Evolutionary conservation across 2,329 filamentous ascomycete species (phyloP).

Genomic region (Cadophora malorum): DNA sequence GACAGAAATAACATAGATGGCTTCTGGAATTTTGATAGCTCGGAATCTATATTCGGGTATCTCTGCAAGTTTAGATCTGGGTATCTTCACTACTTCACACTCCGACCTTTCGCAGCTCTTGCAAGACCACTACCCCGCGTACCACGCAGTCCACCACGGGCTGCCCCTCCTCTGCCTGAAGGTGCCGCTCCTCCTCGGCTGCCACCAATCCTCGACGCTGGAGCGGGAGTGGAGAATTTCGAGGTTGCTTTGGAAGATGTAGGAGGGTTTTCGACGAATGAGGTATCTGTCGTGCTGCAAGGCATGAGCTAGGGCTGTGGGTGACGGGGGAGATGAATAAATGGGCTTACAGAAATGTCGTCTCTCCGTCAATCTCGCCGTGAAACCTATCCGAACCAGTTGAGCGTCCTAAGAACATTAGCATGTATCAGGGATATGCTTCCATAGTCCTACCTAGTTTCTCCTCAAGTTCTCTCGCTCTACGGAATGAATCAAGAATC

Average conservation of each 20-base stretch:
- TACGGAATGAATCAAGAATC: slow-evolving; percentile 80
- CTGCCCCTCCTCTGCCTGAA: slow-evolving; percentile 43
- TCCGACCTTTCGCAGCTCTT: slow-evolving; percentile 43
- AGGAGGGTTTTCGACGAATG: slow-evolving; percentile 85
- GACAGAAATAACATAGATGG: not conserved
- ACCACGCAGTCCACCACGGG: slow-evolving; percentile 43
- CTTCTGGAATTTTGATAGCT: not conserved
- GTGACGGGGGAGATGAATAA: not conserved
- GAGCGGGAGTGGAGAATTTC: slow-evolving; percentile 47
- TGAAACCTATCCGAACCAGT: slow-evolving; percentile 47
- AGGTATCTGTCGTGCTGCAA: slow-evolving; percentile 83
- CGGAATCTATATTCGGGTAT: slow-evolving; percentile 23
- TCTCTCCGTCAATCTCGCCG: slow-evolving; percentile 64
- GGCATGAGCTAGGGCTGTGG: slow-evolving; percentile 29
- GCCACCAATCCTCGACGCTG: slow-evolving; percentile 41
- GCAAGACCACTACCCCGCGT: slow-evolving; percentile 46
- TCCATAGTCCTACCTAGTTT: slow-evolving; percentile 49
- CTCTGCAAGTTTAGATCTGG: slow-evolving; percentile 9
- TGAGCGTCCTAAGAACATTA: slow-evolving; percentile 39
- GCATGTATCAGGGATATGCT: slow-evolving; percentile 25
- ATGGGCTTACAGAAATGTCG: slow-evolving; percentile 77
- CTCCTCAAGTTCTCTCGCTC: slow-evolving; percentile 64
- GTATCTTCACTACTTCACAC: slow-evolving; percentile 39
- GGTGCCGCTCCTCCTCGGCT: slow-evolving; percentile 37
- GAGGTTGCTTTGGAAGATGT: slow-evolving; percentile 57